phyloP scores from a whole-genome alignment of 257 asterid genomes.

The Solanum sejunctum region DNA sequence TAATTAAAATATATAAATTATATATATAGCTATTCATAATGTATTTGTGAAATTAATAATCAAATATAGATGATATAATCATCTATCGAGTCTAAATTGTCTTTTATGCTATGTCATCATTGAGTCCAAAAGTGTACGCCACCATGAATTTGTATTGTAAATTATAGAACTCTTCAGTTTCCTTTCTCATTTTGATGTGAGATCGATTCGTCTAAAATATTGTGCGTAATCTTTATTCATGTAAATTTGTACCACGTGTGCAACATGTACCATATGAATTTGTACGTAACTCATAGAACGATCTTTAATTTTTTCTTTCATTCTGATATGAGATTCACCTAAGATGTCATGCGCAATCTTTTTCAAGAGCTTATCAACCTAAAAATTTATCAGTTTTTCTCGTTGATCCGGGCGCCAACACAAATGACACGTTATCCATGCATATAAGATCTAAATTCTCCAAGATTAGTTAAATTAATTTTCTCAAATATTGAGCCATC shows the following conservation, averaged over 20 bases:
- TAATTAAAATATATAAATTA: not conserved
- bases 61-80: not conserved
- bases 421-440: not conserved
- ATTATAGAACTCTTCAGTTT: not conserved
- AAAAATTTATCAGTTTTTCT: not conserved
- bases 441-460: not conserved
- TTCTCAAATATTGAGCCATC: not conserved
- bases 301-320: no score
- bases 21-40: not conserved
- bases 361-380: not conserved
- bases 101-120: not conserved
- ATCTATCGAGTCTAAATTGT: not conserved
- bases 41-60: not conserved
- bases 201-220: not conserved
- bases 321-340: no score
- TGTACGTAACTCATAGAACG: no score
- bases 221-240: not conserved
- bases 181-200: rapidly evolving
- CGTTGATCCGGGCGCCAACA: not conserved
- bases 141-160: not conserved
- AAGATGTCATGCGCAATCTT: no score
- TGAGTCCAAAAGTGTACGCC: rapidly evolving
- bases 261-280: no score
- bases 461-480: not conserved
- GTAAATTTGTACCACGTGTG: no score